These are phyloP conservation scores for Venturia carpophila DNA, from an alignment of 2,329 filamentous ascomycete genomes.

Conservation along the genomic window DNA sequence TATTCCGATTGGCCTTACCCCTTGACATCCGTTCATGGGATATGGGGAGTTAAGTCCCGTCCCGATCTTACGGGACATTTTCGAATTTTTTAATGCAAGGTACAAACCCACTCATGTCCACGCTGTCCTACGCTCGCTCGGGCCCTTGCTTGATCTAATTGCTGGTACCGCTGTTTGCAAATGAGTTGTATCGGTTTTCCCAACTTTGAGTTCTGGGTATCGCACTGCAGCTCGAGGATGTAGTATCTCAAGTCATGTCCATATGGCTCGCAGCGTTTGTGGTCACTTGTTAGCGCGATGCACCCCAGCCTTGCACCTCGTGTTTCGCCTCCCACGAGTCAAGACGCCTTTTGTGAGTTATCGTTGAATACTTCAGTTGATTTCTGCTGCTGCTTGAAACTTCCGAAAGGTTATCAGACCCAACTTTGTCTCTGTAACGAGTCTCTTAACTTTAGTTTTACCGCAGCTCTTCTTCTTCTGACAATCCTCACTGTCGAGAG, in stretches of 20 bases:
- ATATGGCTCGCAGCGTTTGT: conserved; percentile 1
- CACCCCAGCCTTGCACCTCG: conserved; percentile 1
- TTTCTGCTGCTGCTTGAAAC: background rate
- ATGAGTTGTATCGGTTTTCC: background rate
- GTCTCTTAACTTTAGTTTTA: background rate
- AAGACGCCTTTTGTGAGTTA: background rate
- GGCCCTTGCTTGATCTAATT: background rate
- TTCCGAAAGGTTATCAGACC: background rate
- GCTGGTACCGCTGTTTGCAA: background rate
- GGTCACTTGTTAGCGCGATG: background rate
- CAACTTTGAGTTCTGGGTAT: background rate
- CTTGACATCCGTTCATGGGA: background rate
- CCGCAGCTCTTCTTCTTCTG: background rate
- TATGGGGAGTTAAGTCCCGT: background rate
- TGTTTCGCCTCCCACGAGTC: conserved; percentile 4
- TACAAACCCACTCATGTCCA: background rate
- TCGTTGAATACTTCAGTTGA: background rate
- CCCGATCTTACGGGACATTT: background rate
- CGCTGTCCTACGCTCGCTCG: background rate
- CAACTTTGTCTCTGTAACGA: background rate
- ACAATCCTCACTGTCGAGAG: conserved; percentile 13
- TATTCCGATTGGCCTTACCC: background rate
- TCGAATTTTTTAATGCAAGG: background rate
- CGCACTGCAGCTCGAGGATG: background rate
- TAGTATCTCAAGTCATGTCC: background rate